A percentile compares a stretch with the other conserved stretches of the same genome.
Conservation (phyloP, 768 basidiomycete genomes). For the Hygrophorus pudorinus region DNA sequence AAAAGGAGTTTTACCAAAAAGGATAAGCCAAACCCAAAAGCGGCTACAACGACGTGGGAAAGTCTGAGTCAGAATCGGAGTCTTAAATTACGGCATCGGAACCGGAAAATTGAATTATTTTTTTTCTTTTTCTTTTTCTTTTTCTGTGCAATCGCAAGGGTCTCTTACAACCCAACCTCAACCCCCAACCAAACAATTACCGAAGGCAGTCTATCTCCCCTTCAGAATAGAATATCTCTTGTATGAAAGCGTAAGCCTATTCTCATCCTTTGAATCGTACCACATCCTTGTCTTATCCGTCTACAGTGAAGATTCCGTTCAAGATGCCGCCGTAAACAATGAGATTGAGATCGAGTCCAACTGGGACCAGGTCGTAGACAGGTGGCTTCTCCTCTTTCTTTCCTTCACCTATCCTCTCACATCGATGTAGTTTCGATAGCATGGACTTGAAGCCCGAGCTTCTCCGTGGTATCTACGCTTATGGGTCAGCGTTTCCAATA, state of each 20-base stretch:
- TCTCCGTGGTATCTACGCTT: constrained; percentile 95
- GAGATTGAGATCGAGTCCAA: constrained; percentile 89
- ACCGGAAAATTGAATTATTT: too few relatives aligned
- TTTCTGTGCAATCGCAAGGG: background rate
- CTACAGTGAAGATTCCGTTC: constrained; percentile 57
- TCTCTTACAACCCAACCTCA: background rate
- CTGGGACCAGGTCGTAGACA: constrained; percentile 95
- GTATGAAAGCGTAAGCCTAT: background rate
- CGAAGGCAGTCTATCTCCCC: constrained; percentile 5
- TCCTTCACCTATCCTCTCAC: constrained; percentile 10
- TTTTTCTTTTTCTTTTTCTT: too few relatives aligned
- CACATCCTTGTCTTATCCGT: background rate
- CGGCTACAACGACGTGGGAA: too few relatives aligned
- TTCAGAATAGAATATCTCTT: background rate
- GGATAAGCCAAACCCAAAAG: too few relatives aligned
- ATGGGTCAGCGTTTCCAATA: constrained; percentile 67
- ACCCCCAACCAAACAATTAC: background rate
- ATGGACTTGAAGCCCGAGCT: constrained; percentile 95
- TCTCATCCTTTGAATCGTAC: background rate
- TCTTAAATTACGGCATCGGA: too few relatives aligned
- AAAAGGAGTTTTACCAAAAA: too few relatives aligned
- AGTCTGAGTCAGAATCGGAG: too few relatives aligned
- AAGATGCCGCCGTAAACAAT: constrained; percentile 65
- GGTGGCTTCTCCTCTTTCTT: constrained; percentile 40
- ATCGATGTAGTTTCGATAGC: constrained; percentile 75